Conservation (phyloP, 2,329 filamentous ascomycete species). For the Alternaria sp. region DNA sequence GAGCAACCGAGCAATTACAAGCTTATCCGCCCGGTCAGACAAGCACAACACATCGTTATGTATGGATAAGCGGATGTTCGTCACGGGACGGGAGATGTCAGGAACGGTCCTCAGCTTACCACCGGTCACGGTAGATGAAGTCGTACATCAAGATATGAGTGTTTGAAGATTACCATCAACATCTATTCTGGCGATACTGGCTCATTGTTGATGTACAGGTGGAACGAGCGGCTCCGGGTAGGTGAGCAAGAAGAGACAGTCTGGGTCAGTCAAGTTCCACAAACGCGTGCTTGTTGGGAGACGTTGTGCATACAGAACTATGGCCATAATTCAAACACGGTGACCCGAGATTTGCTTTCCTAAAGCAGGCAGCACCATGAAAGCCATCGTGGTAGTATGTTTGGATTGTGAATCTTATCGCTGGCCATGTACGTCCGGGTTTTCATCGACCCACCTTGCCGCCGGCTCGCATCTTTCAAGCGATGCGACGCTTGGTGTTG, state of each 20-base stretch:
- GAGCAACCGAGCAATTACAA: conserved; percentile 19
- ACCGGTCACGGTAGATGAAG: background rate
- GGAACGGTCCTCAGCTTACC: background rate
- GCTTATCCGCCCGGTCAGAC: conserved; percentile 7
- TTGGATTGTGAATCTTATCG: conserved; percentile 9
- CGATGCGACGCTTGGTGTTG: background rate
- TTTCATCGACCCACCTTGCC: conserved; percentile 7
- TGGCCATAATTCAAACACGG: conserved; percentile 4
- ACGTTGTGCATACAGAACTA: conserved; percentile 7
- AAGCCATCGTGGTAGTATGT: conserved; percentile 1
- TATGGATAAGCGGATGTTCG: background rate
- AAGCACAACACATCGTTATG: background rate
- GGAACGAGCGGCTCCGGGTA: conserved; percentile 14
- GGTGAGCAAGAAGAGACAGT: conserved; percentile 14
- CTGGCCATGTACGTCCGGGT: background rate
- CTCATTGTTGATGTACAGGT: conserved; percentile 6
- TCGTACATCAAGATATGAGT: background rate
- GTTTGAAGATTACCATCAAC: background rate
- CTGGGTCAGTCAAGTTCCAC: conserved; percentile 17
- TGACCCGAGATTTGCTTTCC: conserved; percentile 8
- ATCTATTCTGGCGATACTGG: background rate
- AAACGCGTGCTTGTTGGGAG: conserved; percentile 27
- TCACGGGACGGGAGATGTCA: background rate
- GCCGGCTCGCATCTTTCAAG: background rate
- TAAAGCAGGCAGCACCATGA: background rate